Evolutionary conservation across 2,329 filamentous ascomycete species (phyloP).

Genomic region (Fusarium pseudograminearum): DNA sequence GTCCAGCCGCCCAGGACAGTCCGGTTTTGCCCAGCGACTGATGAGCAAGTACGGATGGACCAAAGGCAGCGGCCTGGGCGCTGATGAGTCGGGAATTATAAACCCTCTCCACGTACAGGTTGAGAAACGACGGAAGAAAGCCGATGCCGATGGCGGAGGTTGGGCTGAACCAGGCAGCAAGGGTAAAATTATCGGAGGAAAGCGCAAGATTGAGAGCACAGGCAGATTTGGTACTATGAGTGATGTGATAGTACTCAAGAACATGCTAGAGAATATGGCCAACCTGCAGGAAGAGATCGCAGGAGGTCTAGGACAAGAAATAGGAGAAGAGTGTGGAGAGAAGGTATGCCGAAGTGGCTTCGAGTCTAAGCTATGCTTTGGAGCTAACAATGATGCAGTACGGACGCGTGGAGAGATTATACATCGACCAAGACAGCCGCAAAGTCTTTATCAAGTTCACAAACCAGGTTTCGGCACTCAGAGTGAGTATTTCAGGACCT

Average conservation of each 20-base stretch:
- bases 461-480: slow-evolving; percentile 82
- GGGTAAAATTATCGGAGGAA: slow-evolving; percentile 85
- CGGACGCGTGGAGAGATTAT: slow-evolving; percentile 83
- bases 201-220: slow-evolving; percentile 60
- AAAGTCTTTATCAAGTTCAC: slow-evolving; percentile 96
- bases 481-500: slow-evolving; percentile 67
- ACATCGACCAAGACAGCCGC: slow-evolving; percentile 72
- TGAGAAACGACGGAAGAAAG: slow-evolving; percentile 84
- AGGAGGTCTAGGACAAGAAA: slow-evolving; percentile 85
- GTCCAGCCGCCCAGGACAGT: slow-evolving; percentile 80
- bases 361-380: neutral
- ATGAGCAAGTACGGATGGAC: slow-evolving; percentile 96
- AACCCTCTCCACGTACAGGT: slow-evolving; percentile 85
- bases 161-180: slow-evolving; percentile 76
- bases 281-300: slow-evolving; percentile 83
- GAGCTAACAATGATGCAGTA: slow-evolving; percentile 65
- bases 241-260: slow-evolving; percentile 82
- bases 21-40: slow-evolving; percentile 86
- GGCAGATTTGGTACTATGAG: slow-evolving; percentile 78
- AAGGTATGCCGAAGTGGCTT: slow-evolving; percentile 63
- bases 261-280: slow-evolving; percentile 87
- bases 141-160: slow-evolving; percentile 82
- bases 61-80: slow-evolving; percentile 88
- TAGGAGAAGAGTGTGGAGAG: slow-evolving; percentile 91
- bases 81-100: slow-evolving; percentile 82